Evolutionary conservation across 2,329 filamentous ascomycete genomes (phyloP).

Genomic region (Cytospora paraplurivora): DNA sequence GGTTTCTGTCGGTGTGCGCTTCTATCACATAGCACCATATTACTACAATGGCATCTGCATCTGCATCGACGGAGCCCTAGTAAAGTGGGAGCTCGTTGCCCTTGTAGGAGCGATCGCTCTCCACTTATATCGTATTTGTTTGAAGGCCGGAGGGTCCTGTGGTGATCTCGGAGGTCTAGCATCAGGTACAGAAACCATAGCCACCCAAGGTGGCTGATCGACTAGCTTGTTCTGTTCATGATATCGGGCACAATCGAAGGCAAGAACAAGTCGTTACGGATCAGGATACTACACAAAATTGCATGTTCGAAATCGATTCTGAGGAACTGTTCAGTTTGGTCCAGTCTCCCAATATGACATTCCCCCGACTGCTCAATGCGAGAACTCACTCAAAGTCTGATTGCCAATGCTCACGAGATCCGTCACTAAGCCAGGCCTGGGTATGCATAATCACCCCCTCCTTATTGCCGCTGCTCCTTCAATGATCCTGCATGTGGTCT

Average conservation of each 20-base stretch:
- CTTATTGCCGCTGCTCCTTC: constrained; percentile 3
- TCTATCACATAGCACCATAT: too few relatives aligned
- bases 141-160: too few relatives aligned
- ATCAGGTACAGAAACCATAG: background rate
- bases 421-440: constrained; percentile 15
- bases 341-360: background rate
- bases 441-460: constrained; percentile 8
- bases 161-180: background rate
- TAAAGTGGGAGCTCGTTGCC: too few relatives aligned
- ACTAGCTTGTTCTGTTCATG: background rate
- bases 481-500: background rate
- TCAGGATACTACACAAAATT: background rate
- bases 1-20: constrained; percentile 2
- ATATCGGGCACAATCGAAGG: background rate
- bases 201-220: background rate
- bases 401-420: constrained; percentile 1
- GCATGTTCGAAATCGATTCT: background rate
- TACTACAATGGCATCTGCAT: too few relatives aligned
- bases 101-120: background rate
- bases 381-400: background rate
- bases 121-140: background rate
- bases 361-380: background rate
- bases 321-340: background rate
- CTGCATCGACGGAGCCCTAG: too few relatives aligned
- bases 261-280: background rate